Evolutionary conservation across 140 eudicot species (phyloP), one percentile per base, ranked within the genome.

Genomic region (Stevia rebaudiana): DNA sequence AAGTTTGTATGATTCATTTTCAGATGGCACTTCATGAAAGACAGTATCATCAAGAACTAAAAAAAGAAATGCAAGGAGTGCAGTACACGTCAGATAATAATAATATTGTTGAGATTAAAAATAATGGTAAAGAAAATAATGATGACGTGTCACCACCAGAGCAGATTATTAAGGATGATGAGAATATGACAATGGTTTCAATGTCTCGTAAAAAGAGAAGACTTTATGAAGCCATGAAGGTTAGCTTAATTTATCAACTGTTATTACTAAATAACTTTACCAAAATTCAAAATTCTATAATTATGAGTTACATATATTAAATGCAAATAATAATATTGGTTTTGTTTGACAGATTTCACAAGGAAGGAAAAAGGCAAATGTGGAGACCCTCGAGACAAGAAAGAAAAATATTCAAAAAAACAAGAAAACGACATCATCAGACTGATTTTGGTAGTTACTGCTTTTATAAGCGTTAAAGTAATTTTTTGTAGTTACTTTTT

Each of bases 151-250:
- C 78, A 33, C 4, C 62, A 23, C 49, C n/a, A n/a, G n/a, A 78
- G 19, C 94, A 90, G 68, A 39, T 42, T 58, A 71, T 69, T 0
- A 73, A 73, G 61, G 97, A 86, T 53, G 79, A 36, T 56, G 81
- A 49, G 11, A 72, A 47, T 43, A 50, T 75, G 82, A 65, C 84
- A 22, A 82, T 25, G 73, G 57, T 72, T 52, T 5, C 62, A 23
- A 75, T 86, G 94, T 48, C 95, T 0, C 94, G 85, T 44, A 86
- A 75, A 36, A 84, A 80, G 84, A 75, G 82, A 55, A 71, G 81
- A 46, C 84, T 90, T 4, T 52, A 23, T 4, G 77, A 90, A 30
- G 94, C 97, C 65, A 90, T 90, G 68, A 40, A 74, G 95, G 95
- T 87, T 28, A 55, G 44, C 15, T 37, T 37, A 6, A 8, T 37